These are phyloP conservation scores for Podila horticola DNA, from an alignment of 192 early-diverging fungal species.

Conservation along the genomic window DNA sequence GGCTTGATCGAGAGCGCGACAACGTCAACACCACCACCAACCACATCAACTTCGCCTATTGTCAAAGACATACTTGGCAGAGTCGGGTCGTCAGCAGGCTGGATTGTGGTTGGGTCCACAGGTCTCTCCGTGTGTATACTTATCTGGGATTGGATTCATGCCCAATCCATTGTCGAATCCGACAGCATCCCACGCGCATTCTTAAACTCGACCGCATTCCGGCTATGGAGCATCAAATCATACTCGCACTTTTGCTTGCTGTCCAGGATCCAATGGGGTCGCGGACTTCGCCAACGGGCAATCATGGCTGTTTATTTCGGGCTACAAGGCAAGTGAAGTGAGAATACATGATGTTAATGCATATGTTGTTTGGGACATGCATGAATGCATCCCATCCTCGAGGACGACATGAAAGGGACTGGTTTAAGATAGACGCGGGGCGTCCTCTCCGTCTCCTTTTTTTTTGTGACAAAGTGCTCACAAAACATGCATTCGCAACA, in stretches of 20 bases:
- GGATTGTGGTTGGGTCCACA: constrained; percentile 28
- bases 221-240: constrained; percentile 36
- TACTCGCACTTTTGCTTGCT: constrained; percentile 43
- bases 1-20: not conserved
- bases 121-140: constrained; percentile 16
- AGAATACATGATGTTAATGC: not conserved
- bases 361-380: not conserved
- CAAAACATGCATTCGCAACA: too few species aligned
- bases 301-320: constrained; percentile 38
- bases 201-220: constrained; percentile 24
- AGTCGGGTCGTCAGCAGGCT: constrained; percentile 7
- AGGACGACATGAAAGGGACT: too few species aligned
- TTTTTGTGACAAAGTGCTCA: too few species aligned
- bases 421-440: too few species aligned
- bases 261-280: constrained; percentile 30
- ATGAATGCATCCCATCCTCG: not conserved
- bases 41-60: not conserved
- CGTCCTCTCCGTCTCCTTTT: too few species aligned
- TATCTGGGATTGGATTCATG: constrained; percentile 36
- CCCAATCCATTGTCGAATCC: constrained; percentile 26
- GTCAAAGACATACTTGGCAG: constrained; percentile 1
- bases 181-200: constrained; percentile 38
- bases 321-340: constrained; percentile 26
- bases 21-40: not conserved
- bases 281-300: constrained; percentile 15